phyloP scores from a whole-genome alignment of 2,329 filamentous ascomycete genomes.

The Neonectria ditissima region DNA sequence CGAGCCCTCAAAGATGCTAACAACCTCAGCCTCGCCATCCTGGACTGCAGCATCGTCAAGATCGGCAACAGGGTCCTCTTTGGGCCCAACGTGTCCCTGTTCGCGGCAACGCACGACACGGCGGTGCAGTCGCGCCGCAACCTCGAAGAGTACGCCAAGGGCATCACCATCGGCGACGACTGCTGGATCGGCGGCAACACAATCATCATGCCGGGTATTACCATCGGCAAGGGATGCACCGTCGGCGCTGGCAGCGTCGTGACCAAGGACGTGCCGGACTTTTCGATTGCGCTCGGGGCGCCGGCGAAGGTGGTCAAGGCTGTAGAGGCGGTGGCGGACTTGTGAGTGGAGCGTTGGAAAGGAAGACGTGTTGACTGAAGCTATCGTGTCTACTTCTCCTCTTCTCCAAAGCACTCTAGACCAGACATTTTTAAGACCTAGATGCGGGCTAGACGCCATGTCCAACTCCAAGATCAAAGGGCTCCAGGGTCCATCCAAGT shows the following conservation, averaged over 20 bases:
- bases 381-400: neutral
- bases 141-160: conserved; percentile 56
- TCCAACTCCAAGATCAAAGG: no score
- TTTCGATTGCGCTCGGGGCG: conserved; percentile 59
- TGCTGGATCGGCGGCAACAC: conserved; percentile 66
- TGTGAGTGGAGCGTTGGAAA: conserved; percentile 25
- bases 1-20: neutral
- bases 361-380: neutral
- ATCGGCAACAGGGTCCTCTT: conserved; percentile 78
- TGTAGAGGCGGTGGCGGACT: conserved; percentile 53
- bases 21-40: conserved; percentile 63
- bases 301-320: conserved; percentile 62
- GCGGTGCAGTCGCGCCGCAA: conserved; percentile 63
- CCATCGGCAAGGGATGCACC: conserved; percentile 63
- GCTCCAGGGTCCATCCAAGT: neutral
- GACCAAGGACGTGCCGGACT: conserved; percentile 60
- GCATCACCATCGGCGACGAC: conserved; percentile 63
- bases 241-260: conserved; percentile 63
- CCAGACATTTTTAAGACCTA: no score
- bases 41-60: conserved; percentile 76
- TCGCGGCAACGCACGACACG: conserved; percentile 76
- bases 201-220: conserved; percentile 63
- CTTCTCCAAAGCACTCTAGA: neutral
- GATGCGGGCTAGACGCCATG: no score
- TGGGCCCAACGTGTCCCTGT: conserved; percentile 77